These are phyloP conservation scores for Cytospora schulzeri DNA, from an alignment of 2,329 filamentous ascomycete genomes.

Conservation along the genomic window DNA sequence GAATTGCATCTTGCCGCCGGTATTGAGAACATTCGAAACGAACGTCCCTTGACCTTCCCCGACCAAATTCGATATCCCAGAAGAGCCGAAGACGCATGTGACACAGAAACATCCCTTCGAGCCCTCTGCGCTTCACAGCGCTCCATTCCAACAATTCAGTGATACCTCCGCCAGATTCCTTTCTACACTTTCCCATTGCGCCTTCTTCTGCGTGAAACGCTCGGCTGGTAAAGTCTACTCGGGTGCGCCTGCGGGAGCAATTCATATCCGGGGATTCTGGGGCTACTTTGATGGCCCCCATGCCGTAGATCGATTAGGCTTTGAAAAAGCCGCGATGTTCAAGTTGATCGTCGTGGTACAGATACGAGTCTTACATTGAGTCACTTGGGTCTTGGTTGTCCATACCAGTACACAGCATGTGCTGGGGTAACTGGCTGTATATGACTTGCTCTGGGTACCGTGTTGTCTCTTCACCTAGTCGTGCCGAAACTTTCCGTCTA, in stretches of 20 bases:
- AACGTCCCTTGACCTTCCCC: slow-evolving; percentile 24
- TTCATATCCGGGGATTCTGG: slow-evolving; percentile 56
- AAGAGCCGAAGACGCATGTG: slow-evolving; percentile 20
- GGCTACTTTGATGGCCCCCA: slow-evolving; percentile 58
- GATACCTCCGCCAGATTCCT: background rate
- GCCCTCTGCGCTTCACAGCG: background rate
- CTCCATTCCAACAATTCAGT: background rate
- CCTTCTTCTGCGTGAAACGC: slow-evolving; percentile 9
- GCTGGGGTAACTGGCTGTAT: background rate
- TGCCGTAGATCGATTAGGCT: slow-evolving; percentile 62
- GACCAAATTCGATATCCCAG: slow-evolving; percentile 13
- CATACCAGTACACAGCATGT: background rate
- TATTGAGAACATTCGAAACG: slow-evolving; percentile 29
- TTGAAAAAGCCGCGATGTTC: slow-evolving; percentile 63
- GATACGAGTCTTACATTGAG: slow-evolving; percentile 64
- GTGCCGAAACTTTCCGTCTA: too few species aligned
- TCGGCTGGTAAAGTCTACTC: slow-evolving; percentile 61
- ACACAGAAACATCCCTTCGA: slow-evolving; percentile 9
- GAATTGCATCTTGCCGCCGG: slow-evolving; percentile 28
- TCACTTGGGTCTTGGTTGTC: background rate
- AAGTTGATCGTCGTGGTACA: slow-evolving; percentile 62
- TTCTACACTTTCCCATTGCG: background rate
- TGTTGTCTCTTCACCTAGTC: background rate
- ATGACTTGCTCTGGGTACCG: background rate
- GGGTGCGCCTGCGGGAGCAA: slow-evolving; percentile 44